Evolutionary conservation across 2,329 filamentous ascomycete species (phyloP), one percentile per base, ranked within the genome.

Genomic region (Colletotrichum aenigma): DNA sequence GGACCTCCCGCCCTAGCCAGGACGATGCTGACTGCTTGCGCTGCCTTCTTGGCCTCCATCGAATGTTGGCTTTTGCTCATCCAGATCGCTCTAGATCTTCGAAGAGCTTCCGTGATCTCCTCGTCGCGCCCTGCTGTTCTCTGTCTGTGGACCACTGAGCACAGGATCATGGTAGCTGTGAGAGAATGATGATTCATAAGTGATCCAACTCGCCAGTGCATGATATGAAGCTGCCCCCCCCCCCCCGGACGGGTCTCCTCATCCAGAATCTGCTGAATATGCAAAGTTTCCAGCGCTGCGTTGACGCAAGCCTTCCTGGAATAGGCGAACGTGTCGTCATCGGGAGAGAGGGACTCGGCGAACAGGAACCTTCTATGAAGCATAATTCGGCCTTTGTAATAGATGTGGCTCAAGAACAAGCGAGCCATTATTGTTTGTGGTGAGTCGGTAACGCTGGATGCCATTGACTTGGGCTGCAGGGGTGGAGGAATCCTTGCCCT

Each of bases 351-450:
- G 7, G 58, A 48, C 7, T 58, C 18, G 4, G 28, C 6, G 7
- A 75, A 75, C 6, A 83, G 69, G 66, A 80, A 83, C 5, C 78
- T 79, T 15, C 81, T 77, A 70, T 84, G 83, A 21, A 84, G 79
- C 67, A 83, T 80, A 12, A 83, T 73, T 28, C 81, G 78, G 2
- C 80, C 80, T 34, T 81, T 83, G 66, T 80, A 78, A 58, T 81
- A 79, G 58, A 81, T 79, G 70, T 81, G 80, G 24, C 78, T 71
- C 21, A 83, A 78, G 48, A 80, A 81, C 4, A 82, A 76, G 7
- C 82, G 78, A 12, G 79, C 76, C 36, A 82, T 78, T 18, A 84
- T 79, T 10, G 79, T 69, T 24, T 79, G 74, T 2, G 82, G 76
- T 1, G 80, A 61, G 38, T 82, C 82, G 8, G 77, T 76, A 3